These are phyloP conservation scores for Cladorrhinum samala DNA, from an alignment of 495 filamentous ascomycete species.

Conservation along the genomic window DNA sequence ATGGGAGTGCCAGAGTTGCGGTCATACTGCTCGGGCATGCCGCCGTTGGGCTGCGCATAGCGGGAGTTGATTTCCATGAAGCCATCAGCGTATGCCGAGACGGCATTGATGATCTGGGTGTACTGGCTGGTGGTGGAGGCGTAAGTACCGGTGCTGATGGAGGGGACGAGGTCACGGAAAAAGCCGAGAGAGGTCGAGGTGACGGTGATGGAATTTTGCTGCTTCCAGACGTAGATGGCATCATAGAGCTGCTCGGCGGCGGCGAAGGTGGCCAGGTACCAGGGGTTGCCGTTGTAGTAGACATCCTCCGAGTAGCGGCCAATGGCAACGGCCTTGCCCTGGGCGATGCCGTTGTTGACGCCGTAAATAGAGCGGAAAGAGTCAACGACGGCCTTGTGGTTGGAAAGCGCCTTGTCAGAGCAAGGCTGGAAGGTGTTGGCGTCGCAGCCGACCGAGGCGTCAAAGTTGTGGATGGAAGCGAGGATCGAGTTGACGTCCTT, in stretches of 20 bases:
- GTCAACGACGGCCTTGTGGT: constrained; percentile 58
- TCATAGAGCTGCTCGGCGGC: constrained; percentile 63
- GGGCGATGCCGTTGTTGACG: constrained; percentile 47
- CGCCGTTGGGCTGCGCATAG: constrained; percentile 46
- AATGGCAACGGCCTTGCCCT: constrained; percentile 52
- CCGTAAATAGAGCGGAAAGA: constrained; percentile 55
- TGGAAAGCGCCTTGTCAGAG: constrained; percentile 55
- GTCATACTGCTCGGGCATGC: constrained; percentile 56
- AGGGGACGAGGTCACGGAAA: constrained; percentile 48
- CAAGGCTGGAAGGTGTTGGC: constrained; percentile 58
- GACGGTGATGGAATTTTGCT: constrained; percentile 45
- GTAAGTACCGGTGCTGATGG: constrained; percentile 47
- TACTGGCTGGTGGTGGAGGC: constrained; percentile 40
- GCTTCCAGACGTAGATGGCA: constrained; percentile 55
- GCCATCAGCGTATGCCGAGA: constrained; percentile 59
- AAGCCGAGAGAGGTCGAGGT: constrained; percentile 50
- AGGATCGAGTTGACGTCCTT: constrained; percentile 60
- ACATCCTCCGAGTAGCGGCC: constrained; percentile 65
- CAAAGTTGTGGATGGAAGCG: constrained; percentile 58
- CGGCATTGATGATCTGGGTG: constrained; percentile 45
- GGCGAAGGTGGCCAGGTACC: constrained; percentile 59
- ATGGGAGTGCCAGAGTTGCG: constrained; percentile 43
- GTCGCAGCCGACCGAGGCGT: constrained; percentile 53
- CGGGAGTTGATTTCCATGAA: constrained; percentile 50
- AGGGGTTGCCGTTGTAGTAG: constrained; percentile 62